Base-by-base conservation (phyloP, 1,284 basidiomycete genomes). In the Singerocomus rubriflavus region DNA sequence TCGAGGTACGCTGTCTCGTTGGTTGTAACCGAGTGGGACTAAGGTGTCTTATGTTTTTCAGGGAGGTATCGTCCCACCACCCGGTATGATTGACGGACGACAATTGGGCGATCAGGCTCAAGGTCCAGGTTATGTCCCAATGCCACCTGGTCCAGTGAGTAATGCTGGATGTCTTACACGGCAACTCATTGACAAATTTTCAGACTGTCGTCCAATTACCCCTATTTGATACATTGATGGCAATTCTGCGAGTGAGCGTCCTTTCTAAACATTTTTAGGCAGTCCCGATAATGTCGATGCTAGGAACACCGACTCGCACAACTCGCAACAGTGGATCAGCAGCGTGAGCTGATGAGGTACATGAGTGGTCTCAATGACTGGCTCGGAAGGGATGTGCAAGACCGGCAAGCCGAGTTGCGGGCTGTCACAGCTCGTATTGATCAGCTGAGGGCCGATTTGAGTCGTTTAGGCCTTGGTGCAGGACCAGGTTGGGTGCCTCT, bases 261-360 rank as follows among this genome's bases (percentile, higher is more conserved):
- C 8, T 6, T 36, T 25, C 7, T 37, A 8, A 16, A 31, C 8
- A 12, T 48, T n/a, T 36, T 4, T 21, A 21, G 25, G 29, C 12
- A 32, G 35, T 32, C 33, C 40, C 46, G 46, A 45, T 44, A 52
- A 45, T 32, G 57, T 35, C 37, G 42, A 40, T 26, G 36, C n/a
- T 56, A 90, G 88, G 84, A 88, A 72, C 87, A 85, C 62, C 83
- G 83, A 3, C 68, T 80, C 4, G 85, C 85, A 2, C 85, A 87
- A 63, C 69, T 80, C 14, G 86, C 86, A 0, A 84, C 85, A 16
- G 77, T 87, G 9, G 82, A 87, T 44, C 88, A 91, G 57, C 85
- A 88, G 56, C 76, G 83, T 25, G 86, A 88, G 61, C 72, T 91
- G 38, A 86, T 89, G 79, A 71, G 82, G 37, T 90, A 91, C 59